Base-by-base conservation (phyloP, 2,329 filamentous ascomycete species). In the Aspergillus tubingensis region DNA sequence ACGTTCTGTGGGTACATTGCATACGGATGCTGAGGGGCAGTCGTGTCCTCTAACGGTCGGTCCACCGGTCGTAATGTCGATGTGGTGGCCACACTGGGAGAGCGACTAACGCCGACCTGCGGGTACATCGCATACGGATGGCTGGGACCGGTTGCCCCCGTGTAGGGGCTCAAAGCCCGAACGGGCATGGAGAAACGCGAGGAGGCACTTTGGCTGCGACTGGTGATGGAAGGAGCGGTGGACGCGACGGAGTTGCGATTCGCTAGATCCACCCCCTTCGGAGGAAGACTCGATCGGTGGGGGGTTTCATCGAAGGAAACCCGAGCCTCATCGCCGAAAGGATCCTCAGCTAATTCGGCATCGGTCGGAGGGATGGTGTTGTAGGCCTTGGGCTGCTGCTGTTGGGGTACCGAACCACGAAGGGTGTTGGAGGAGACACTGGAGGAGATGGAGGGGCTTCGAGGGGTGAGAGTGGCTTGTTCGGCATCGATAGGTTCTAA, bases 121-220 rank as follows among this genome's bases (percentile, higher is more conserved):
- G 89, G 86, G 74, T 96, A 96, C 86, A 94, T 89, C 67, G 86
- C 86, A 73, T 96, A 96, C 0, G 91, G 91, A 75, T 95, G 90
- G 56, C 91, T 95, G 17, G 92, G 91, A 2, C 88, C 89, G 3
- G 85, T 86, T 1, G 87, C 85, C 6, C 88, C 89, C 56, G 85
- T 84, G 65, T 92, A 91, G 11, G 89, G 89, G 60, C 85, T 88
- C 59, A 91, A 71, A 19, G 79, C 75, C 59, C 80, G 76, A 38
- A 67, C 62, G 41, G 79, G 78, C 32, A 81, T 75, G 5, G 78
- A 79, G 55, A 80, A 77, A 51, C 76, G 75, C 36, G 79, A 81
- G 6, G 76, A 77, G n/a, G 74, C 75, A 59, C 79, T 80, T 55
- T 78, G 72, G 21, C 77, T 78, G 67, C 78, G 74, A 60, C 75